Evolutionary conservation across 441 rosid species (phyloP), one percentile per base, ranked within the genome.

Genomic region (Cnidoscolus chayamansa): DNA sequence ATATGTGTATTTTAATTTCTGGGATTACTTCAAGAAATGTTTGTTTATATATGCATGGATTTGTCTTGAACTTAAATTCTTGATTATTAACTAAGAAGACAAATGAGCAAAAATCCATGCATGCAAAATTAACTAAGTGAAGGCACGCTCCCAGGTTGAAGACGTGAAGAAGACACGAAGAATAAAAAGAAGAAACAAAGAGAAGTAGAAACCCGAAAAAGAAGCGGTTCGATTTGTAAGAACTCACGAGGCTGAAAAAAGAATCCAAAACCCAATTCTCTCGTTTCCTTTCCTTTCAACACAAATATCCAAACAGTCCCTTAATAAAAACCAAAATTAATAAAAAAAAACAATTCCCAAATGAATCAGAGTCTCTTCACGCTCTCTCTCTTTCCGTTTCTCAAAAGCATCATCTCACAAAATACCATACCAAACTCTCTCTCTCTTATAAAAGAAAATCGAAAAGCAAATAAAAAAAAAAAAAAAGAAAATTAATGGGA

Each of bases 331-430:
- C 7, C 3, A 16, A 53, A 53, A 13, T 16, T 2, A 13, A 2
- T 1, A n/a, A 19, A 19, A 55, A 17, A 19, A 2, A 25, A 31
- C 3, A 56, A 56, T 19, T 56, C 13, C 13, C 0, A 9, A 59
- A 59, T 31, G 40, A 59, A 59, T 59, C n/a, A 31, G 31, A 35
- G 6, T 40, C 7, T 40, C 45, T 40, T 59, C 63, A 0, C 66
- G 4, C 32, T 31, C 10, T 32, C 49, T 32, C 19, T n/a, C 49
- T 32, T 10, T n/a, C 3, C 8, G 1, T 16, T 15, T 48, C 49
- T 37, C 40, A 60, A 71, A 70, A 58, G 67, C 2, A 60, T 71
- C 72, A 69, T 25, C 72, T 69, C 55, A 69, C 43, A 59, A 20
- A 20, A 69, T 2, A 69, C 10, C 58, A 49, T 12, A 50, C 43